Base-by-base conservation (phyloP, 1,139 yeast species). In the Yamadazyma sp. region DNA sequence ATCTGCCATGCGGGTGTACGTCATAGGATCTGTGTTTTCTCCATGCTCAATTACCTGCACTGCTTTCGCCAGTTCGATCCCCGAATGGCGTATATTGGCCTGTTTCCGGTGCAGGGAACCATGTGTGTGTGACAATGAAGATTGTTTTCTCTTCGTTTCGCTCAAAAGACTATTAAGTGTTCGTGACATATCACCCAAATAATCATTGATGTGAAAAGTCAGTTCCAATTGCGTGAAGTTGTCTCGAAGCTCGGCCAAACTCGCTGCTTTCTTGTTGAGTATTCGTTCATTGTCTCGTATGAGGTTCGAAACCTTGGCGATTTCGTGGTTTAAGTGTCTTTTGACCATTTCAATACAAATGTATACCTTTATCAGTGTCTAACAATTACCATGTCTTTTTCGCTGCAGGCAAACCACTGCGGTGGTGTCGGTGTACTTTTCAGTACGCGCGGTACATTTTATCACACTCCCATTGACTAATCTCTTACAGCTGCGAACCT, bases 121-220 rank as follows among this genome's bases (percentile, higher is more conserved):
- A 5, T 5, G 22, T 20, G 8, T 8, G 8, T 8, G 22, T 5
- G 5, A 5, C 22, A 20, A 6, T 5, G 22, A 20, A 12, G 22
- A 11, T 3, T 4, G 6, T n/a, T 17, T 30, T 20, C 27, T 24
- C 12, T 31, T 36, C 10, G 40, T 23, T 2, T 37, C 43, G 26
- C 36, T 34, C 23, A 42, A 33, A 12, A 42, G 16, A 8, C 33
- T 15, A 26, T 37, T 37, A 27, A 42, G 34, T 31, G 37, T 41
- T 30, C 33, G 35, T 14, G 43, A 34, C 20, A 42, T 34, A 14
- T 27, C 24, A 23, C 34, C 17, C 11, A 42, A 26, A 9, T 34
- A 33, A 29, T 32, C 37, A 4, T 30, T 32, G 2, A 38, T 26
- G 10, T 27, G 32, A 9, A 16, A 18, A 14, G 20, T 28, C 11